Percentiles rank a stretch among this genome's conserved stretches.
Conservation (phyloP, 1,284 basidiomycete genomes). For the Fomitopsis schrenkii region DNA sequence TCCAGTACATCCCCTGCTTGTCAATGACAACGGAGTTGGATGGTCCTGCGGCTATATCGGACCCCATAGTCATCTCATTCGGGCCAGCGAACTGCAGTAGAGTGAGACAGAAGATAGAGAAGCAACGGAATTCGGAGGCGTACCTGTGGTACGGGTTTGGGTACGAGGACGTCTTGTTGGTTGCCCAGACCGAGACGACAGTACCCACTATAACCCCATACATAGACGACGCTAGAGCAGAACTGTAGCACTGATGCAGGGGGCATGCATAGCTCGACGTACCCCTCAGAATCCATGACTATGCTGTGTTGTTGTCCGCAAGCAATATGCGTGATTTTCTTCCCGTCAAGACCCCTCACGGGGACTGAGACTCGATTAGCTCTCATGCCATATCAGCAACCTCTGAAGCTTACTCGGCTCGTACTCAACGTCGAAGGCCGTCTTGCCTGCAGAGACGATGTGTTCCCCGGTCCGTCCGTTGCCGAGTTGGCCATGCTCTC, state of each 20-base stretch:
- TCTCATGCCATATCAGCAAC: conserved; percentile 7
- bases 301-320: conserved; percentile 87
- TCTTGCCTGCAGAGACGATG: conserved; percentile 80
- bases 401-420: conserved; percentile 56
- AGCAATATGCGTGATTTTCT: conserved; percentile 76
- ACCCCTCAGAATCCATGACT: conserved; percentile 78
- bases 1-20: conserved; percentile 78
- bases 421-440: conserved; percentile 75
- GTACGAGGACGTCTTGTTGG: conserved; percentile 76
- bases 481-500: conserved; percentile 91
- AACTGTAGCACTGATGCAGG: conserved; percentile 3
- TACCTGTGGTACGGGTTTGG: conserved; percentile 75
- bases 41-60: conserved; percentile 74
- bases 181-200: conserved; percentile 80
- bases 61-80: conserved; percentile 61
- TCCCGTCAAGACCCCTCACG: conserved; percentile 68
- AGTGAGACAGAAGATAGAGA: conserved; percentile 3
- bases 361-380: conserved; percentile 41
- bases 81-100: conserved; percentile 63
- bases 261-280: neutral
- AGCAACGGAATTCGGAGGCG: neutral
- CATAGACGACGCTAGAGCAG: conserved; percentile 60
- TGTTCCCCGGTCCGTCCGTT: conserved; percentile 89
- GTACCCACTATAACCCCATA: conserved; percentile 86
- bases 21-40: conserved; percentile 84